Base-by-base conservation (phyloP, 768 basidiomycete genomes). In the Suillus bovinus region DNA sequence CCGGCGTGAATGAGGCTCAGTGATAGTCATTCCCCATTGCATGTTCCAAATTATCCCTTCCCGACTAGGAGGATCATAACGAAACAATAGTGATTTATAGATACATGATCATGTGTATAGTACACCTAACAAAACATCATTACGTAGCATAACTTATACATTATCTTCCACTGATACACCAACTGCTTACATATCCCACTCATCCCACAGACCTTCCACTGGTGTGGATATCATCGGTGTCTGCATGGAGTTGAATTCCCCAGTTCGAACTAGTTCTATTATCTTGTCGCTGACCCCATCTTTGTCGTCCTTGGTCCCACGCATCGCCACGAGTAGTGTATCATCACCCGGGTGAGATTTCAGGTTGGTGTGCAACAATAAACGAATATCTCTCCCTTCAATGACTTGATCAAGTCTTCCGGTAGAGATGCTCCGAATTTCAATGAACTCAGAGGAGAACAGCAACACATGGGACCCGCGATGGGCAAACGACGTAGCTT, bases 321-420 rank as follows among this genome's bases (percentile, higher is more conserved):
- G 80, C 87, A 88, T 88, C 14, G 81, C 89, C 5, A 88, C 77
- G 50, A 93, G 70, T 27, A 90, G 78, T 7, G 84, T 78, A 57
- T 83, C 82, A 34, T 81, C 77, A 17, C 67, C 67, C 14, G 56
- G 47, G 39, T 64, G 63, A 4, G 71, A 66, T 20, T 24, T 41
- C 34, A 61, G 8, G 29, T 59, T 61, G 47, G 78, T 73, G 44
- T 67, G 69, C 70, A 89, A 81, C 54, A 91, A 73, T 33, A 91
- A 79, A 29, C 90, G 85, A 41, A 94, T 82, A 67, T 92, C 89
- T 13, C 69, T 67, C 0, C 81, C 91, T 68, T 91, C 89, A 49
- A 94, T 86, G n/a, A 93, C 89, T 74, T 94, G 93, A n/a, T 87
- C 84, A 22, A 94, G 84, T 57, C 83, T 74, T 5, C 90, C 87